phyloP scores from a whole-genome alignment of 805 yeast genomes.

The Ogataea kodamae region DNA sequence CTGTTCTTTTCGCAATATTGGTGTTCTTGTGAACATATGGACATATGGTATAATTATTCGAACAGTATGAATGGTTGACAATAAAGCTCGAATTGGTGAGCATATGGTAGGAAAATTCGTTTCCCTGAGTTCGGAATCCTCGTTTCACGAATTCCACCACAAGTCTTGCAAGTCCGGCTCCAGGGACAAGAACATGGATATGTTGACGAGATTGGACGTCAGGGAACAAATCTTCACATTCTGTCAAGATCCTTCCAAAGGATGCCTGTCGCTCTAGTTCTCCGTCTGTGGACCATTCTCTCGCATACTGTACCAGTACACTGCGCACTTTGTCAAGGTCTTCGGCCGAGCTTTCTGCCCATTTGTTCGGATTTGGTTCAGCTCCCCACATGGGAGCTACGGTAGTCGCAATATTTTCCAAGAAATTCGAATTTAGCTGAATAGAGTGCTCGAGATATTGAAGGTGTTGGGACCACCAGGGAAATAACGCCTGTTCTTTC shows the following conservation, averaged over 20 bases:
- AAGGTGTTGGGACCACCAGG: constrained; percentile 49
- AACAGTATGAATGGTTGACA: constrained; percentile 43
- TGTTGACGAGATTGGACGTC: constrained; percentile 34
- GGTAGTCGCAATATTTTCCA: constrained; percentile 38
- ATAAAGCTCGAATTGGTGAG: constrained; percentile 51
- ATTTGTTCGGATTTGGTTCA: constrained; percentile 31
- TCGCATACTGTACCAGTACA: constrained; percentile 49
- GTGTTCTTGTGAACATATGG: constrained; percentile 56
- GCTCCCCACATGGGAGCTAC: constrained; percentile 53
- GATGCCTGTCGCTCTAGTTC: constrained; percentile 39
- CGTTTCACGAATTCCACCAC: constrained; percentile 50
- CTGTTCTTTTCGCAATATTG: constrained; percentile 41
- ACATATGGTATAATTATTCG: constrained; percentile 40
- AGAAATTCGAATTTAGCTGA: constrained; percentile 42
- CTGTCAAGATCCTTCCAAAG: constrained; percentile 38
- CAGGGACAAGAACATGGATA: constrained; percentile 53
- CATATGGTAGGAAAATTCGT: constrained; percentile 66
- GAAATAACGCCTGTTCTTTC: constrained; percentile 41
- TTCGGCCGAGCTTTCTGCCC: constrained; percentile 39
- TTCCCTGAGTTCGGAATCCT: constrained; percentile 65
- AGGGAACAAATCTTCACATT: constrained; percentile 37
- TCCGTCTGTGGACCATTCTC: constrained; percentile 65
- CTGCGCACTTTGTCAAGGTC: constrained; percentile 59
- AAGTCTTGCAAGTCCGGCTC: constrained; percentile 61
- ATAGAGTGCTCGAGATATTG: constrained; percentile 41